Evolutionary conservation across 371 early-diverging fungal species (phyloP).

Genomic region (Nematocida parisii): DNA sequence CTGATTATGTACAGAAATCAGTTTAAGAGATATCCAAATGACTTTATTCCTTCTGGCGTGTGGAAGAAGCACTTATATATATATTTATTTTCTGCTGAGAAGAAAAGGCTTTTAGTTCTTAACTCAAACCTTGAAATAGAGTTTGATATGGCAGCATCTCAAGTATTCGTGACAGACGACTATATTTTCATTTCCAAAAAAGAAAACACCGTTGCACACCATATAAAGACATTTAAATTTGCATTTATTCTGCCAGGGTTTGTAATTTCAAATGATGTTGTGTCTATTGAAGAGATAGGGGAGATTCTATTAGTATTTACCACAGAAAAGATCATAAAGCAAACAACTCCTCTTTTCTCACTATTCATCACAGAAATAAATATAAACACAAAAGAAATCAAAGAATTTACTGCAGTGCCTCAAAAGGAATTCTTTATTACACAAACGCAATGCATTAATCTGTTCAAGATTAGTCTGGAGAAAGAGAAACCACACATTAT

Average conservation of each 20-base stretch:
- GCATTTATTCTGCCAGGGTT: constrained; percentile 23
- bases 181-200: constrained; percentile 45
- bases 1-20: constrained; percentile 27
- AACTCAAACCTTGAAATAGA: constrained; percentile 24
- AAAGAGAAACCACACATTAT: neutral
- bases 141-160: constrained; percentile 6
- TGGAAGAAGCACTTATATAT: constrained; percentile 23
- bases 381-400: constrained; percentile 11
- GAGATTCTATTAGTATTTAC: constrained; percentile 2
- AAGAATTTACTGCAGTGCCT: neutral
- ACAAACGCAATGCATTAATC: neutral
- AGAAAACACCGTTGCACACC: constrained; percentile 21
- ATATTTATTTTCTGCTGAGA: constrained; percentile 20
- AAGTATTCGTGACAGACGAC: constrained; percentile 22
- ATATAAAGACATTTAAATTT: constrained; percentile 26
- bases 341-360: constrained; percentile 39
- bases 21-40: constrained; percentile 27
- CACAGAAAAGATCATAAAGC: neutral
- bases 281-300: neutral
- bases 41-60: constrained; percentile 6
- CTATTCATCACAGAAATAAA: constrained; percentile 27
- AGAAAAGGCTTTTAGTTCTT: constrained; percentile 12
- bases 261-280: neutral
- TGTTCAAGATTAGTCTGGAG: neutral
- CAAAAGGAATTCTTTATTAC: neutral